Evolutionary conservation across 768 basidiomycete species (phyloP), one percentile per base, ranked within the genome.

Genomic region (Lentinula aciculospora): DNA sequence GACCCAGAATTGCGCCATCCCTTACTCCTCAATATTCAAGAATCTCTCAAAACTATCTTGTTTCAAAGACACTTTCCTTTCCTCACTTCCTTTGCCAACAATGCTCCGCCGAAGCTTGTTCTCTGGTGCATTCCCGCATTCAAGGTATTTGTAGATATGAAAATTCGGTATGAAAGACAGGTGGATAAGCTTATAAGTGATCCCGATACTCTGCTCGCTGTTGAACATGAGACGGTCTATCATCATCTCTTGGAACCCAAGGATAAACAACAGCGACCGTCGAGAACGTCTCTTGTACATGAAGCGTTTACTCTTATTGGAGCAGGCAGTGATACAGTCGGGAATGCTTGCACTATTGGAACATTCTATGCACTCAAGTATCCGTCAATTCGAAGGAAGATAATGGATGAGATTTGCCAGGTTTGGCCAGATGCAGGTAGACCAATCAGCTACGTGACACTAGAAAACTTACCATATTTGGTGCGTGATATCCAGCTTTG

Each of bases 391-490:
- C 63, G 62, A 50, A 31, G 53, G 10, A 65, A 58, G 29, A 68
- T 79, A 7, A 56, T 62, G 17, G 56, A 63, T 42, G 78, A 79
- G 58, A 67, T 79, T 7, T 56, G 53, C 2, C 50, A 62, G 3
- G 72, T 68, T 19, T 78, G 71, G 70, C 76, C 76, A 0, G 70
- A 72, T 27, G 60, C 65, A 27, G 66, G 70, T 21, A 53, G 60
- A 25, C 48, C 54, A 25, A 60, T 73, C 3, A 58, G 60, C 19
- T 69, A 70, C 37, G 60, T 64, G 3, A 63, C 61, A 1, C 59
- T 79, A 34, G 74, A 79, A 63, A 71, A 69, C 34, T 60, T 78
- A 42, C 74, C 79, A 6, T 80, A 78, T 60, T 66, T 80, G 60
- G 77, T 76, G 58, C 58, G 72, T 66, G 1, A 57, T 53, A 37